A percentile compares a stretch with the other conserved stretches of the same genome.
phyloP scores from a whole-genome alignment of 1,139 yeast species.

The Hemisphaericaspora lyxosophila region DNA sequence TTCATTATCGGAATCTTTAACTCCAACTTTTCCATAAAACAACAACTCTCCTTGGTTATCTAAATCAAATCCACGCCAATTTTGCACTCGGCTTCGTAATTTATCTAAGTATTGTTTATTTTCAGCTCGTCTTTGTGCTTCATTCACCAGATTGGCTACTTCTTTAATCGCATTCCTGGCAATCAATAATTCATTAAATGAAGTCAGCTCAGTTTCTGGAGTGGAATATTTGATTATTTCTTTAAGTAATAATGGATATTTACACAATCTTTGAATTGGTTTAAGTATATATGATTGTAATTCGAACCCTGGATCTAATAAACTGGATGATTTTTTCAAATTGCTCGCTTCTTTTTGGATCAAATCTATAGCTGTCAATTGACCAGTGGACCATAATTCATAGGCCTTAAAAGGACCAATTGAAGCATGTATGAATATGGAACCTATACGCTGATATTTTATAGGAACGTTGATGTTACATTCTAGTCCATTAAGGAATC shows the following conservation, averaged over 20 bases:
- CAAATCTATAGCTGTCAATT: conserved; percentile 80
- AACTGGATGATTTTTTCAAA: conserved; percentile 53
- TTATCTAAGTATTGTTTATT: conserved; percentile 72
- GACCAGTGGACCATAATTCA: conserved; percentile 88
- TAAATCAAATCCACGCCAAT: conserved; percentile 93
- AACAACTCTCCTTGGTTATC: conserved; percentile 83
- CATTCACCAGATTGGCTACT: conserved; percentile 86
- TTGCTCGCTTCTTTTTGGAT: conserved; percentile 64
- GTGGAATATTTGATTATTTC: conserved; percentile 67
- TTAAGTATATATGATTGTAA: conserved; percentile 85
- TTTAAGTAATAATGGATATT: conserved; percentile 80
- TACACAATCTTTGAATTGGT: conserved; percentile 93
- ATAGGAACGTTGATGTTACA: conserved; percentile 78
- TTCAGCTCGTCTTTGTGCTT: conserved; percentile 90
- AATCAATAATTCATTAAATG: conserved; percentile 63
- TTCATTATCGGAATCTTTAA: conserved; percentile 74
- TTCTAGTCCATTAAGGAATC: conserved; percentile 85
- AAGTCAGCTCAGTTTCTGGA: conserved; percentile 41
- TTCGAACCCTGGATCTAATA: conserved; percentile 86
- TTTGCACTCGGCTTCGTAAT: conserved; percentile 69
- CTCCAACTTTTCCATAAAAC: conserved; percentile 75
- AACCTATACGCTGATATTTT: conserved; percentile 81
- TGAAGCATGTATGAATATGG: conserved; percentile 79
- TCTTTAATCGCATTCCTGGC: conserved; percentile 66
- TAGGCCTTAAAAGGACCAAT: conserved; percentile 79